phyloP scores from a whole-genome alignment of 1,284 basidiomycete species.

The Taiwanofungus camphoratus region DNA sequence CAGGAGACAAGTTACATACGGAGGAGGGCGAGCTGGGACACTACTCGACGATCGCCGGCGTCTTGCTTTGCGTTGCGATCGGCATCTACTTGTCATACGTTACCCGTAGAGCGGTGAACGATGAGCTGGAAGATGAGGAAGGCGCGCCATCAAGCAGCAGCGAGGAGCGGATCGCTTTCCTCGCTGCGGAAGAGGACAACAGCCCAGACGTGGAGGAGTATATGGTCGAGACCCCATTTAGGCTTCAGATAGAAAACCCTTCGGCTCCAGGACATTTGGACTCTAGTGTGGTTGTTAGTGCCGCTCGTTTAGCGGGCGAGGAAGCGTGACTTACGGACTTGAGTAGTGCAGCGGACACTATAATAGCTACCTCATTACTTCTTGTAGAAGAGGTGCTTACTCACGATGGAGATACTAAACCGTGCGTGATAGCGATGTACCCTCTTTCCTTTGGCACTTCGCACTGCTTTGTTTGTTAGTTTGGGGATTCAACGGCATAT shows the following conservation, averaged over 20 bases:
- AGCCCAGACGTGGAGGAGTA: conserved; percentile 24
- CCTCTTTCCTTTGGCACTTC: neutral
- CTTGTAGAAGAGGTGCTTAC: conserved; percentile 4
- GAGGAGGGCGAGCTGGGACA: conserved; percentile 47
- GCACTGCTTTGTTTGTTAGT: too few relatives aligned
- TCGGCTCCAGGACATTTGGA: conserved; percentile 6
- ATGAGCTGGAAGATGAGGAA: conserved; percentile 59
- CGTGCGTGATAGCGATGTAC: conserved; percentile 1
- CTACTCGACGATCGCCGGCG: conserved; percentile 64
- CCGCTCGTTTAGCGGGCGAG: conserved; percentile 4
- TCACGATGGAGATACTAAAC: conserved; percentile 4
- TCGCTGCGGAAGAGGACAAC: conserved; percentile 34
- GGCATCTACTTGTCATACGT: conserved; percentile 77
- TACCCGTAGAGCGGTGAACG: conserved; percentile 76
- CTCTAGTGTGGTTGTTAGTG: conserved; percentile 5
- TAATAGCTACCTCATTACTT: conserved; percentile 5
- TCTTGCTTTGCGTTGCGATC: conserved; percentile 69
- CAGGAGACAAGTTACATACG: conserved; percentile 31
- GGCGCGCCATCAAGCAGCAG: conserved; percentile 22
- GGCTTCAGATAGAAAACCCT: conserved; percentile 11
- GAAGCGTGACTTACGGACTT: conserved; percentile 8
- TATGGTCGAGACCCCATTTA: conserved; percentile 34
- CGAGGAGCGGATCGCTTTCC: conserved; percentile 34
- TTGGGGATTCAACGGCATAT: too few relatives aligned
- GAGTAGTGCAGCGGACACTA: conserved; percentile 9